Evolutionary conservation across 192 early-diverging fungal genomes (phyloP).

Genomic region (Geranomyces michiganensis): DNA sequence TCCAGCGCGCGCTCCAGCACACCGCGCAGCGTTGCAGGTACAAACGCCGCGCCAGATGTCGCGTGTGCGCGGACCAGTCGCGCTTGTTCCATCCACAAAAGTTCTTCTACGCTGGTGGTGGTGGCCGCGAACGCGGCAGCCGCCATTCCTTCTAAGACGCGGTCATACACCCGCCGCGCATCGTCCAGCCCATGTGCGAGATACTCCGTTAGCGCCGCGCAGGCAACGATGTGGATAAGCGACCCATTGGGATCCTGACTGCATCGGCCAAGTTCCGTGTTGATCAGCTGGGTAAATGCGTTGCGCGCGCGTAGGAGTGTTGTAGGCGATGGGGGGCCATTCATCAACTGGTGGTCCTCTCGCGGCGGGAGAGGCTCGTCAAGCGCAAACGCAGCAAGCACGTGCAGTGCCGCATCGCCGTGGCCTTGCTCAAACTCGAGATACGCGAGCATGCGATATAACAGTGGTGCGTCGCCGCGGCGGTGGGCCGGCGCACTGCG

Average conservation of each 20-base stretch:
- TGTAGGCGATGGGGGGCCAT: not conserved
- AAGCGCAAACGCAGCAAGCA: slow-evolving; percentile 31
- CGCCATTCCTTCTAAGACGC: slow-evolving; percentile 22
- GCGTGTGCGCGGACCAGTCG: slow-evolving; percentile 33
- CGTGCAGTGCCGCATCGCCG: slow-evolving; percentile 12
- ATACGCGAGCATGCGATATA: slow-evolving; percentile 41
- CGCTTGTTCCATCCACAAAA: slow-evolving; percentile 25
- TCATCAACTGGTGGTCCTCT: not conserved
- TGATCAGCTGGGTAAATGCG: slow-evolving; percentile 9
- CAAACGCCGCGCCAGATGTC: slow-evolving; percentile 32
- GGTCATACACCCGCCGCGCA: slow-evolving; percentile 19
- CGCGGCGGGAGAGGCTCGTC: not conserved
- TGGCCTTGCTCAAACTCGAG: slow-evolving; percentile 28
- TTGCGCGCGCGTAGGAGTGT: slow-evolving; percentile 13
- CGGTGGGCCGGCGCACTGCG: slow-evolving; percentile 29
- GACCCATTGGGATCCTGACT: not conserved
- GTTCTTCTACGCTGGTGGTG: slow-evolving; percentile 29
- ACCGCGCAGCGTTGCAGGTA: slow-evolving; percentile 50
- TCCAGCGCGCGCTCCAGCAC: slow-evolving; percentile 48
- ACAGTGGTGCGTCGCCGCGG: slow-evolving; percentile 30
- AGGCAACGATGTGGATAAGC: not conserved
- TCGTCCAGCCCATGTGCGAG: slow-evolving; percentile 26
- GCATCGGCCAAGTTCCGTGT: not conserved
- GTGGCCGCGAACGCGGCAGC: not conserved
- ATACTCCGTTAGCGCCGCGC: slow-evolving; percentile 27